Base-by-base conservation (phyloP, 2,329 filamentous ascomycete genomes). In the Blastomyces gilchristii region DNA sequence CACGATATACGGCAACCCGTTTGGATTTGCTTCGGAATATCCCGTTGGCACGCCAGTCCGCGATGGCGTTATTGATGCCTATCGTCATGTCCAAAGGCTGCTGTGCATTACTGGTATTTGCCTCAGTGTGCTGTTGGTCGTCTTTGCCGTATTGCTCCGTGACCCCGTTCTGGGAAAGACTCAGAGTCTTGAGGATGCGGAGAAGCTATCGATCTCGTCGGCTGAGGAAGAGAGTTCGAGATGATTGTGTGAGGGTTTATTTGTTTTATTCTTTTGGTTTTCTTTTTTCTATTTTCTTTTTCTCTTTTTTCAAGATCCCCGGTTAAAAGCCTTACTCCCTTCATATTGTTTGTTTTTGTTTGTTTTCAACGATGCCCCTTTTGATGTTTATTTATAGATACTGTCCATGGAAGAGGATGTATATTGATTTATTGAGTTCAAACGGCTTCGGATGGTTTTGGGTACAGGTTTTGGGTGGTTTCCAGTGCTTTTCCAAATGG, bases 91-190 rank as follows among this genome's bases (percentile, higher is more conserved):
- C 0, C 80, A 83, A 69, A 69, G 76, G 2, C 65, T 82, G 43
- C 71, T 83, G 8, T 81, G 79, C 64, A 81, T 82, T 62, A 77
- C 79, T 0, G 80, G 80, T 16, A 79, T 82, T 39, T 80, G 79
- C 64, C 67, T 82, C 9, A 79, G 76, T 9, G 72, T 78, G 12
- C 72, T 79, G 3, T 67, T 82, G 41, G 77, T 82, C 62, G 69
- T 67, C 0, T 82, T 82, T 65, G 71, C 79, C 2, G 68, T 78
- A 43, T 73, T 76, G 37, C 73, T 81, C 61, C 71, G 80, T 22
- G 79, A 82, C 64, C 79, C 80, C 3, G 73, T 69, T 56, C 69
- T 82, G 62, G 75, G 74, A 3, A 74, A 78, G 57, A 74, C 78
- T 63, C 80, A 82, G 69, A 80, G 74, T 66, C 69, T 80, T 63